These are phyloP conservation scores for Colletotrichum higginsianum DNA, from an alignment of 2,329 filamentous ascomycete species.

Conservation along the genomic window DNA sequence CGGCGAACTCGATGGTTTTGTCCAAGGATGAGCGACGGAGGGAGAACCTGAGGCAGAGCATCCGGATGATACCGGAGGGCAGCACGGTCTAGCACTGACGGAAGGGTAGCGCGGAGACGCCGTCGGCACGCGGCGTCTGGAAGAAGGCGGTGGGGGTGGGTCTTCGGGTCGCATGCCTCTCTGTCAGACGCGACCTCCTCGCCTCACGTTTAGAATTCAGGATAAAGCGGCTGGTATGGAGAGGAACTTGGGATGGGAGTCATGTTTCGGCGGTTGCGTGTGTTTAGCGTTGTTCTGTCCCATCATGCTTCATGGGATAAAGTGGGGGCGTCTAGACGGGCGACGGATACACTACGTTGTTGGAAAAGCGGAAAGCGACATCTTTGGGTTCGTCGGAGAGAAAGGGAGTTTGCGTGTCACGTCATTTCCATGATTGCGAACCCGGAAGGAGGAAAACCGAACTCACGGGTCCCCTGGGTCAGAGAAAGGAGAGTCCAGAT, in stretches of 20 bases:
- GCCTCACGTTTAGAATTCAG: background rate
- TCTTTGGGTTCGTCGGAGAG: background rate
- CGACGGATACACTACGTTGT: background rate
- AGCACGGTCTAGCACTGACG: slow-evolving; percentile 25
- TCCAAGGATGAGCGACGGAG: slow-evolving; percentile 52
- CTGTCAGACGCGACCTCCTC: slow-evolving; percentile 1
- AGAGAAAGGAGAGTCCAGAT: background rate
- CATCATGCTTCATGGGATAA: background rate
- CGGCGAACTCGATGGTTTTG: slow-evolving; percentile 33
- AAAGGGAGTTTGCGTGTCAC: background rate
- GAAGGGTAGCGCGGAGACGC: slow-evolving; percentile 9
- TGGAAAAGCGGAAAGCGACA: slow-evolving; percentile 17
- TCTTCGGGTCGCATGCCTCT: background rate
- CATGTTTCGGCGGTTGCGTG: slow-evolving; percentile 15
- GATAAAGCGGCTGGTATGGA: background rate
- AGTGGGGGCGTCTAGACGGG: slow-evolving; percentile 1
- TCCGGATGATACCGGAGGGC: slow-evolving; percentile 51
- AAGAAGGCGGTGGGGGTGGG: background rate
- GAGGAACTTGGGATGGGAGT: slow-evolving; percentile 10
- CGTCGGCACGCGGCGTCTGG: slow-evolving; percentile 12
- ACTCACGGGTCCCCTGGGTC: background rate
- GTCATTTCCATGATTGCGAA: background rate
- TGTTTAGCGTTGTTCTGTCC: slow-evolving; percentile 32
- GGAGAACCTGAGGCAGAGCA: slow-evolving; percentile 54
- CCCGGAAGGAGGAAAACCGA: background rate